These are phyloP conservation scores for Bipolaris gigantea DNA, from an alignment of 2,329 filamentous ascomycete species.

Conservation along the genomic window DNA sequence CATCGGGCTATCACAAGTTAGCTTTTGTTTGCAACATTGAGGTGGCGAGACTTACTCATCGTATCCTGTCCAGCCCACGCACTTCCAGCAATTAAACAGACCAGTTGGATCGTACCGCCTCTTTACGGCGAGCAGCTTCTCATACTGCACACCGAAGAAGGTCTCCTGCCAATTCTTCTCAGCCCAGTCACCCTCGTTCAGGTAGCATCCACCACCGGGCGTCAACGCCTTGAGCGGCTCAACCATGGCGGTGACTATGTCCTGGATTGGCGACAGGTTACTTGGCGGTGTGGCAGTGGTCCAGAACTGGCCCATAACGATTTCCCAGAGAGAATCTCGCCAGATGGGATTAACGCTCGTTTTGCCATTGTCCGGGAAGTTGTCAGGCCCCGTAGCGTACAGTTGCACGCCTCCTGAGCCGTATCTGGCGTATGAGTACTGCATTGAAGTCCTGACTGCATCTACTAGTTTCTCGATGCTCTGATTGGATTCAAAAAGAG, in stretches of 20 bases:
- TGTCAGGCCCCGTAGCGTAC: slow-evolving; percentile 41
- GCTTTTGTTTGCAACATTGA: neutral
- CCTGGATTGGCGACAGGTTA: slow-evolving; percentile 31
- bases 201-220: slow-evolving; percentile 41
- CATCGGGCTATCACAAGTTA: slow-evolving; percentile 27
- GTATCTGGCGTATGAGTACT: slow-evolving; percentile 31
- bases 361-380: slow-evolving; percentile 35
- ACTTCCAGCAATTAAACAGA: slow-evolving; percentile 44
- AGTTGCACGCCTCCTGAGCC: slow-evolving; percentile 38
- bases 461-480: slow-evolving; percentile 31
- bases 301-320: slow-evolving; percentile 40
- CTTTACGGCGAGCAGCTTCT: slow-evolving; percentile 32
- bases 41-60: slow-evolving; percentile 30
- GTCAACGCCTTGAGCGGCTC: slow-evolving; percentile 40
- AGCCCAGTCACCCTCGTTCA: slow-evolving; percentile 43
- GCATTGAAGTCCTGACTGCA: slow-evolving; percentile 39
- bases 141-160: slow-evolving; percentile 42
- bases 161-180: slow-evolving; percentile 41
- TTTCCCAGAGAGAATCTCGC: slow-evolving; percentile 40
- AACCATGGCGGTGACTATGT: slow-evolving; percentile 35
- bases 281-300: slow-evolving; percentile 22
- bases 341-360: slow-evolving; percentile 40
- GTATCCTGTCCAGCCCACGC: slow-evolving; percentile 42
- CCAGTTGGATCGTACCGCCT: slow-evolving; percentile 35
- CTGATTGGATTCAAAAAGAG: slow-evolving; percentile 26